Evolutionary conservation across 2,329 filamentous ascomycete species (phyloP), one percentile per base, ranked within the genome.

Genomic region (Lachnellula subtilissima): DNA sequence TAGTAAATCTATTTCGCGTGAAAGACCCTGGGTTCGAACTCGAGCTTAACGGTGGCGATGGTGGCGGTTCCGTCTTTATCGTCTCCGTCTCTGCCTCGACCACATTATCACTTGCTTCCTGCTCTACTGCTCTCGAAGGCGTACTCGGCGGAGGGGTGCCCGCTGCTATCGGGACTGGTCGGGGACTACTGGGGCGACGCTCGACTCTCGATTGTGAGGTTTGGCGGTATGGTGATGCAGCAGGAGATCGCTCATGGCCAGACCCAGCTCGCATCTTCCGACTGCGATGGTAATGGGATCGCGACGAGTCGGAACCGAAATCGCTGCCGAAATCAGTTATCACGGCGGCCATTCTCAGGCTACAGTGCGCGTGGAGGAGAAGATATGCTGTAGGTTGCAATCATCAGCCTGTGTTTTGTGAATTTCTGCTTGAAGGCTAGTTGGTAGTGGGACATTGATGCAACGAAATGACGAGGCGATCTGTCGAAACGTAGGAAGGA

Each of bases 311-410:
- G 73, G 88, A 82, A 74, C 85, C 84, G 76, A 85, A 85, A 77
- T 93, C 89, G 72, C 81, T 81, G 65, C 52, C 56, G 76, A 85
- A 85, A 77, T 93, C 89, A 72, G 81, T 81, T 65, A 85, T 80
- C 73, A 85, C 72, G 73, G 82, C 78, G 69, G 82, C 83, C 83
- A 86, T 86, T 45, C 75, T 70, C 66, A 69, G 61, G 62, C 61
- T 67, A 55, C 53, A 60, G 53, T 62, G 37, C 36, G 53, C 59
- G 54, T 60, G 48, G 53, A 55, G 45, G 58, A 52, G 43, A 55
- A 52, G 49, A 56, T 56, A 58, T 50, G 58, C 65, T 69, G 61
- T 40, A 55, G 48, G 52, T 42, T 32, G 28, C 8, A 56, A 55
- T 42, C 45, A 57, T 67, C 64, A 67, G 64, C 58, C 45, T 60